Percentiles rank a stretch among this genome's conserved stretches.
These are phyloP conservation scores for Groenewaldozyma sp. DNA, from an alignment of 1,139 yeast genomes.

Conservation along the genomic window DNA sequence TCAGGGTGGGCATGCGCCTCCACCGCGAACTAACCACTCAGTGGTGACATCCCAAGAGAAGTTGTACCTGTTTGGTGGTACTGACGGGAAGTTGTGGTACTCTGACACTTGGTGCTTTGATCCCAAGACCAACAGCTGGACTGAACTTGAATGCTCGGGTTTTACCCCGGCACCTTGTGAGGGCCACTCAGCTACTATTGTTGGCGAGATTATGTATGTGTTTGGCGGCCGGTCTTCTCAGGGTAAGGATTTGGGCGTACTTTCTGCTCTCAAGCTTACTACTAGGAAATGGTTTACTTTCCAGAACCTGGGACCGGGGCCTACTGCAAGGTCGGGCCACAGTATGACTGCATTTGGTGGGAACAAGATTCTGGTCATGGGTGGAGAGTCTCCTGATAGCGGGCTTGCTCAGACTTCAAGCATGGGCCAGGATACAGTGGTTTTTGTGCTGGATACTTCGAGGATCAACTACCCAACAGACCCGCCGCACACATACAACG, in stretches of 20 bases:
- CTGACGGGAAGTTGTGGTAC: constrained; percentile 65
- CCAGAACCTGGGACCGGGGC: constrained; percentile 46
- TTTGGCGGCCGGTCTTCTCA: constrained; percentile 84
- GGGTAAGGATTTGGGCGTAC: constrained; percentile 60
- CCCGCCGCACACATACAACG: constrained; percentile 4
- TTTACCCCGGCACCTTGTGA: constrained; percentile 77
- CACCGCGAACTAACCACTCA: constrained; percentile 87
- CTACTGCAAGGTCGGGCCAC: constrained; percentile 93
- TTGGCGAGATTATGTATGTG: constrained; percentile 70
- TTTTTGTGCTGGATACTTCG: constrained; percentile 33
- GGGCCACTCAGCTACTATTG: constrained; percentile 81
- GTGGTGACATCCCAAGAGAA: constrained; percentile 74
- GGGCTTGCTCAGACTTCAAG: background rate
- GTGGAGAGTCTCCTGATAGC: constrained; percentile 54
- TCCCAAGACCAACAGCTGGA: constrained; percentile 61
- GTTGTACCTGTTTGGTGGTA: constrained; percentile 89
- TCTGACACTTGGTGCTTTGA: constrained; percentile 81
- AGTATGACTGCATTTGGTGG: constrained; percentile 65
- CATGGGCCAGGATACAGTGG: constrained; percentile 23
- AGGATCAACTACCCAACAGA: constrained; percentile 32
- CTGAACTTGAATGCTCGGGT: constrained; percentile 41
- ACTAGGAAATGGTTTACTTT: constrained; percentile 67
- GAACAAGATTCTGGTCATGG: constrained; percentile 74
- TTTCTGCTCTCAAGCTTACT: constrained; percentile 69
- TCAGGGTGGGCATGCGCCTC: constrained; percentile 40